Conservation (phyloP, 352 stramenopile species). For the Globisporangium echinulatum region DNA sequence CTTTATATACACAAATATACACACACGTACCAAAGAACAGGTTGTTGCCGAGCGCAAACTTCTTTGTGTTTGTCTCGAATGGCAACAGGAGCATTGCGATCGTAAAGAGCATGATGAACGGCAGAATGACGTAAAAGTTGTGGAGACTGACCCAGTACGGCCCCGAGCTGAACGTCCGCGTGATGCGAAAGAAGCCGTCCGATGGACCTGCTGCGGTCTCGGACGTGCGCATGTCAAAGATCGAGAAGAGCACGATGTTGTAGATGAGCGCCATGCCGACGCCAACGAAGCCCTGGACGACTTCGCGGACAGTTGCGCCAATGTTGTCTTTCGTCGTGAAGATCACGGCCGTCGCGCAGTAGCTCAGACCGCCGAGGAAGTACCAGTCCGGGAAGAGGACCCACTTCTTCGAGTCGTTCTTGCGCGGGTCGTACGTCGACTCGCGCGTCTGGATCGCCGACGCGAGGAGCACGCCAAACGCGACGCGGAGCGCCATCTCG, state of each 20-base stretch:
- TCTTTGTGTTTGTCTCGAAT: slow-evolving; percentile 55
- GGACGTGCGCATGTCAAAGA: slow-evolving; percentile 27
- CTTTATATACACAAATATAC: not conserved
- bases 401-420: slow-evolving; percentile 38
- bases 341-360: slow-evolving; percentile 38
- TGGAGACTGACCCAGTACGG: slow-evolving; percentile 46
- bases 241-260: slow-evolving; percentile 53
- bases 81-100: slow-evolving; percentile 44
- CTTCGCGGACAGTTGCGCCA: slow-evolving; percentile 30
- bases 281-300: slow-evolving; percentile 33
- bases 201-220: slow-evolving; percentile 16
- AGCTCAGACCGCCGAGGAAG: slow-evolving; percentile 68
- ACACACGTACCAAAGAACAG: slow-evolving; percentile 42
- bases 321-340: slow-evolving; percentile 35
- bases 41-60: slow-evolving; percentile 62
- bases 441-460: slow-evolving; percentile 53
- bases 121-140: slow-evolving; percentile 42
- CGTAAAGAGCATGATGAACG: slow-evolving; percentile 58
- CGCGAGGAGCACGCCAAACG: slow-evolving; percentile 47
- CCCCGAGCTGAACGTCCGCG: slow-evolving; percentile 35
- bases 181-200: slow-evolving; percentile 39
- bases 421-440: slow-evolving; percentile 20
- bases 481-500: slow-evolving; percentile 44
- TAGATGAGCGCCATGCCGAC: slow-evolving; percentile 50
- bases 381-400: slow-evolving; percentile 55